Conservation (phyloP, 176 grass and related monocot species). For the Paspalum vaginatum region DNA sequence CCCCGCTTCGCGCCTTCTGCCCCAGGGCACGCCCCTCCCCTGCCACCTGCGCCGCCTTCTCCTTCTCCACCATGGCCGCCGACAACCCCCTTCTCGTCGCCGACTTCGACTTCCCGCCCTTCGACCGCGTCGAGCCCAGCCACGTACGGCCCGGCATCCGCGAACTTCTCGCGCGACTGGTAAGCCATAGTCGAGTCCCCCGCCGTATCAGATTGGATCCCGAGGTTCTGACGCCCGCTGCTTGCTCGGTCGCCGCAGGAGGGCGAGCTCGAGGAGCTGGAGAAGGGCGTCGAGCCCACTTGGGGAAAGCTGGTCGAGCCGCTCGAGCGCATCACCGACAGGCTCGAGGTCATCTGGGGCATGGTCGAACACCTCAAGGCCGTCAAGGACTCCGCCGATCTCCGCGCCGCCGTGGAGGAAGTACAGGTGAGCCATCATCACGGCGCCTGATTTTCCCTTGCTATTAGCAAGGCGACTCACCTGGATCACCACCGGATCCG, state of each 20-base stretch:
- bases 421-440: constrained; percentile 82
- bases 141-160: constrained; percentile 84
- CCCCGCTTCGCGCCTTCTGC: constrained; percentile 62
- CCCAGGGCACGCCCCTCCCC: constrained; percentile 31
- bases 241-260: constrained; percentile 43
- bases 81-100: constrained; percentile 67
- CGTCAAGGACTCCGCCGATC: constrained; percentile 83
- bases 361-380: constrained; percentile 87
- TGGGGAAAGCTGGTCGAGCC: constrained; percentile 91
- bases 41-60: constrained; percentile 46
- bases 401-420: constrained; percentile 89
- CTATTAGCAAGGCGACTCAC: not conserved
- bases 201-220: not conserved
- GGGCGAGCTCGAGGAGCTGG: constrained; percentile 73
- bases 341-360: constrained; percentile 81
- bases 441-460: too few species aligned
- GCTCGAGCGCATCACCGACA: constrained; percentile 83
- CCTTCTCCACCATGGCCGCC: not conserved
- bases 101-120: constrained; percentile 80
- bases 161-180: constrained; percentile 68
- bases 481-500: constrained; percentile 11
- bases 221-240: not conserved
- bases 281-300: constrained; percentile 76
- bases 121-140: constrained; percentile 64
- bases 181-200: constrained; percentile 5